Evolutionary conservation across 2,329 filamentous ascomycete genomes (phyloP).

Genomic region (Penicillium italicum): DNA sequence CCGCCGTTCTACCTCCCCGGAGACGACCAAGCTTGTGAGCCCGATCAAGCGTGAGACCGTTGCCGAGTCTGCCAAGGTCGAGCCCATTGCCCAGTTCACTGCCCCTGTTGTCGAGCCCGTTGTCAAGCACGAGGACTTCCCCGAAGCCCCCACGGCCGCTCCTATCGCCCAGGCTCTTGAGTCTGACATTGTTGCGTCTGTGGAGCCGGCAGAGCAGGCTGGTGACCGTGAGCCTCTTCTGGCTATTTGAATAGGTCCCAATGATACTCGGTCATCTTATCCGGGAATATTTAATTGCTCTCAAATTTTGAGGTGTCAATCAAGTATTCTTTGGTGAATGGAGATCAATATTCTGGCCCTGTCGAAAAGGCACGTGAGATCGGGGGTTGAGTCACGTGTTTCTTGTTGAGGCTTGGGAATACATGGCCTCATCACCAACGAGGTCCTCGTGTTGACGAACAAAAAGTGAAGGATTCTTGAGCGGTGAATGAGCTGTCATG

Average conservation of each 20-base stretch:
- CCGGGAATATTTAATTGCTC: background rate
- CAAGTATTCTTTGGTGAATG: constrained; percentile 1
- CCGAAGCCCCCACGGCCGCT: constrained; percentile 44
- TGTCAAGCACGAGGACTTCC: constrained; percentile 51
- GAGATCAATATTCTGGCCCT: constrained; percentile 5
- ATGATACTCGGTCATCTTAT: background rate
- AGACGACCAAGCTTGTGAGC: constrained; percentile 28
- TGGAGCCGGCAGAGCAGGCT: constrained; percentile 31
- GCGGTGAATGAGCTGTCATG: constrained; percentile 15
- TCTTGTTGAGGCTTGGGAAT: constrained; percentile 7
- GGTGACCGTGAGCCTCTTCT: constrained; percentile 35
- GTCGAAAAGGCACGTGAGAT: constrained; percentile 12
- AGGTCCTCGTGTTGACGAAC: constrained; percentile 10
- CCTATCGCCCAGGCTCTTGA: constrained; percentile 27
- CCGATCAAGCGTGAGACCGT: constrained; percentile 10
- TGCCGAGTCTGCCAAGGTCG: constrained; percentile 10
- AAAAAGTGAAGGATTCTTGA: constrained; percentile 12
- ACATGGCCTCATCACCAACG: constrained; percentile 5
- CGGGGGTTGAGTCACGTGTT: background rate
- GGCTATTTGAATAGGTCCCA: constrained; percentile 22
- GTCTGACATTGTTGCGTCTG: constrained; percentile 10
- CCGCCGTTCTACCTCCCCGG: constrained; percentile 35
- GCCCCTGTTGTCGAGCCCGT: constrained; percentile 38
- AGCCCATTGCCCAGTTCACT: constrained; percentile 13
- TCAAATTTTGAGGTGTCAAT: background rate